Evolutionary conservation across 1,284 basidiomycete genomes (phyloP), one percentile per base, ranked within the genome.

Genomic region (Cutaneotrichosporon spelunceum): DNA sequence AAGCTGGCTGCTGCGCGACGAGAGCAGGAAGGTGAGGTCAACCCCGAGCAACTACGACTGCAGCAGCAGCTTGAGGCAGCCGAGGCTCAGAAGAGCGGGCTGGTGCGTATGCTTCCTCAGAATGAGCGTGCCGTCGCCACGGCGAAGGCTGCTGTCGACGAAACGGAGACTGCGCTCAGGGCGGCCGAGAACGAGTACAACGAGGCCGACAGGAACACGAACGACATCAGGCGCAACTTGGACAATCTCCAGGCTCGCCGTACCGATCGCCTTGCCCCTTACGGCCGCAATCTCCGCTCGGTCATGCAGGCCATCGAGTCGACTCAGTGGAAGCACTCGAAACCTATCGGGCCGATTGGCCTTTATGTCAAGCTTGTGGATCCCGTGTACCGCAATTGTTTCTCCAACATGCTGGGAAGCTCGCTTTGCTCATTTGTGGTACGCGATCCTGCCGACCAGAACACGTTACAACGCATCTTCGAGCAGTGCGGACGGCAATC

Each of bases 321-420:
- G 10, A 79, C 80, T 65, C 75, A 68, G 6, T 93, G 91, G 91
- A 72, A 81, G 29, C 88, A 88, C 10, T 82, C 87, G 39, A 78
- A 73, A 19, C 94, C 95, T 0, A 77, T 97, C 29, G 96, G 96
- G 1, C 93, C 93, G 0, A 81, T 98, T n/a, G 93, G 93, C 0
- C 66, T 83, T 49, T 84, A 86, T 72, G 87, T 99, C 67, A 88
- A 88, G 70, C 84, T 93, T 3, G 59, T 68, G 66, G 90, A 96
- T 62, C 78, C 81, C 66, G 80, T 75, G 33, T 99, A 91, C 86
- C 85, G 85, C 0, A 78, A 80, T 0, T 69, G 91, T 8, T 75
- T 97, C 65, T 84, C 90, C 42, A 80, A 80, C 19, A 83, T 88
- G 67, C 81, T 99, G 3, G 86, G 84, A 4, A 60, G 66, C 5